phyloP scores from a whole-genome alignment of 257 asterid species.

The Gentiana macrophylla region DNA sequence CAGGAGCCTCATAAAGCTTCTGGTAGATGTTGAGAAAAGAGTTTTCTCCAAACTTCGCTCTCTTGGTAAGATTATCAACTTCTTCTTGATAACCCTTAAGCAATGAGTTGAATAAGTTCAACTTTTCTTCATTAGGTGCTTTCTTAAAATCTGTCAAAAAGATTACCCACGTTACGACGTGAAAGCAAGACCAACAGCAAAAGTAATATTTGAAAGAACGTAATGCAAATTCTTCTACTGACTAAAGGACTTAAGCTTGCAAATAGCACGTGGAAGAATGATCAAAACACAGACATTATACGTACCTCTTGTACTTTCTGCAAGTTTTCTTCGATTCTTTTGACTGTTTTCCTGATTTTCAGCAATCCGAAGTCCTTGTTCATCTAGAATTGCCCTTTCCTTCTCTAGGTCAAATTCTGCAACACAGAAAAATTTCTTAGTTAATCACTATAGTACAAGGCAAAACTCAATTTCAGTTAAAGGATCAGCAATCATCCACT shows the following conservation, averaged over 20 bases:
- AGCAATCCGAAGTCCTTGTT: slow-evolving; percentile 91
- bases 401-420: slow-evolving; percentile 95
- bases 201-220: neutral
- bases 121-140: slow-evolving; percentile 85
- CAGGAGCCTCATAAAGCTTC: slow-evolving; percentile 97
- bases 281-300: neutral
- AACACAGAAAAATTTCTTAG: slow-evolving; percentile 1
- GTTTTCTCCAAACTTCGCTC: slow-evolving; percentile 95
- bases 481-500: neutral
- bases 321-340: slow-evolving; percentile 95
- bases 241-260: neutral
- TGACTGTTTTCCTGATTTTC: slow-evolving; percentile 99
- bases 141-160: slow-evolving; percentile 72
- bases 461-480: neutral
- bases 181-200: neutral
- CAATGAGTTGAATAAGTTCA: slow-evolving; percentile 62
- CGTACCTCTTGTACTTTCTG: slow-evolving; percentile 97
- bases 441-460: neutral
- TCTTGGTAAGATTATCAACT: slow-evolving; percentile 95
- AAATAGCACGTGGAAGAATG: neutral
- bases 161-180: neutral
- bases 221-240: neutral
- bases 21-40: slow-evolving; percentile 96
- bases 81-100: slow-evolving; percentile 99
- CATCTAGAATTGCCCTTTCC: slow-evolving; percentile 78